Evolutionary conservation across 1,284 basidiomycete species (phyloP), one percentile per base, ranked within the genome.

Genomic region (Trametes polyzona): DNA sequence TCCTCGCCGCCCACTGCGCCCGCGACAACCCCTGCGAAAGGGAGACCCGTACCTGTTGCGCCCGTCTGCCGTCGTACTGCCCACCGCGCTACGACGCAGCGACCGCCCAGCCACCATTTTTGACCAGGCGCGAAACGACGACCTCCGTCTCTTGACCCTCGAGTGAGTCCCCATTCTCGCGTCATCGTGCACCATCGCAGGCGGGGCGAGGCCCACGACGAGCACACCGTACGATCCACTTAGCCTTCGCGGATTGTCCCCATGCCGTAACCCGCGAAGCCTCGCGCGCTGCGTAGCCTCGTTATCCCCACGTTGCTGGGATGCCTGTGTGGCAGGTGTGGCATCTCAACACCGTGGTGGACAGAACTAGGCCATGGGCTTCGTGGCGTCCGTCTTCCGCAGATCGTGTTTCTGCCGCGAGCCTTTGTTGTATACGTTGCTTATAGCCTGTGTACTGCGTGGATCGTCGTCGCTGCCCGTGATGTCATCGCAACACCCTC

Each of bases 131-230:
- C 83, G 84, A 78, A 87, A 90, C 77, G 80, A 76, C 75, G 88
- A 91, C 79, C 84, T 92, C 74, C 88, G 88, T 80, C 80, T 90
- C 72, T 76, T 90, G 87, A 87, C 86, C 84, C 83, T 86, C 73
- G 84, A 84, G 89, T 90, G 63, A 67, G 88, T 79, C 16, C 59
- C 27, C 44, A 33, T 26, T 47, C 39, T 54, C 49, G 55, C 55
- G 58, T 59, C 61, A 59, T 63, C 55, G 23, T n/a, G 19, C 44
- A 35, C 50, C 37, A 59, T 63, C 58, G 49, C 52, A 33, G 47
- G 33, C 32, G 16, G 27, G 40, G 32, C 40, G 46, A 37, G 46
- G 19, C 14, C 11, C 24, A 9, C 16, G 33, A n/a, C n/a, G n/a
- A n/a, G n/a, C 37, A 8, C 36, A 12, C n/a, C n/a, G 33, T 17